phyloP scores from a whole-genome alignment of 441 rosid species.

The Populus hybrid region DNA sequence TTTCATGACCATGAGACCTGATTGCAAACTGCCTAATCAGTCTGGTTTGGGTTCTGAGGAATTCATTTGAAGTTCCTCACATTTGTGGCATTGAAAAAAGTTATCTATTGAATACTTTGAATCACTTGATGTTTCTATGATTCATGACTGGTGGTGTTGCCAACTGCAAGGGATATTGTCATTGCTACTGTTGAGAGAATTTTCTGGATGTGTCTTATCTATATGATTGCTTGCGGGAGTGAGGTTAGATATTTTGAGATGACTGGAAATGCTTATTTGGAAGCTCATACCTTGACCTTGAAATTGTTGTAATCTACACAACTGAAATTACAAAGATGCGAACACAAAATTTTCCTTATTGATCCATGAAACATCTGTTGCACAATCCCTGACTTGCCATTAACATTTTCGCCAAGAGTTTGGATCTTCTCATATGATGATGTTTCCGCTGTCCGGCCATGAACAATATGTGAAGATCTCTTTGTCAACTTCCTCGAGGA shows the following conservation, averaged over 20 bases:
- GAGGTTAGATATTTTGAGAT: neutral
- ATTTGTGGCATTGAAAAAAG: neutral
- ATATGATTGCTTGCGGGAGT: neutral
- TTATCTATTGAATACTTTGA: neutral
- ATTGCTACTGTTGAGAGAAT: neutral
- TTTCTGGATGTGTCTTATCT: neutral
- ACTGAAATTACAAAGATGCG: slow-evolving; percentile 11
- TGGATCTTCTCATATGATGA: slow-evolving; percentile 19
- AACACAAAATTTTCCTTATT: slow-evolving; percentile 12
- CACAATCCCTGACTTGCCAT: slow-evolving; percentile 1
- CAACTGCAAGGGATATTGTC: neutral
- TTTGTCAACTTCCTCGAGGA: slow-evolving; percentile 39
- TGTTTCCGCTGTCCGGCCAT: slow-evolving; percentile 27
- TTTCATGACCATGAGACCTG: too few species aligned
- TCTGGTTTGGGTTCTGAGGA: neutral
- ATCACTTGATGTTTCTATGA: neutral
- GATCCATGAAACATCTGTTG: slow-evolving; percentile 8
- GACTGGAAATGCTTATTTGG: slow-evolving; percentile 5
- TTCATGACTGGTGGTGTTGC: neutral
- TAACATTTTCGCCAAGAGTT: neutral
- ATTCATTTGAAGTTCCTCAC: neutral
- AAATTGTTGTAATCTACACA: slow-evolving; percentile 18
- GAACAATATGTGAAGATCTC: slow-evolving; percentile 32
- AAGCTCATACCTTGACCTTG: slow-evolving; percentile 8
- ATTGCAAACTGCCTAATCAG: too few species aligned